phyloP scores from a whole-genome alignment of 345 rosid species.

The Bretschneidera sinensis region DNA sequence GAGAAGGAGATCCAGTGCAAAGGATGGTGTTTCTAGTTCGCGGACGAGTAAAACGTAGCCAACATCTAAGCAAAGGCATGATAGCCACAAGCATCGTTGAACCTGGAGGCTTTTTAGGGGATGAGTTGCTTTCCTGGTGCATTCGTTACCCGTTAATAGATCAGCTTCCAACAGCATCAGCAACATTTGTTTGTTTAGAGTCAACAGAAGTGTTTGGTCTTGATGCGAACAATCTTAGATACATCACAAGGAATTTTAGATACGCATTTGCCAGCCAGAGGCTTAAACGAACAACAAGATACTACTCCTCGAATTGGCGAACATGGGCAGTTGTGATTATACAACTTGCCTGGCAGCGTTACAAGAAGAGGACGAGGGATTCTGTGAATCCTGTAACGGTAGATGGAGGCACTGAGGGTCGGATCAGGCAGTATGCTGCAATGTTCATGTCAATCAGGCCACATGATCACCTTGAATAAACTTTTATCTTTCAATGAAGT shows the following conservation, averaged over 20 bases:
- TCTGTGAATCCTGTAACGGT: conserved; percentile 39
- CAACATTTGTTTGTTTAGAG: conserved; percentile 63
- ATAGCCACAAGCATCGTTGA: conserved; percentile 62
- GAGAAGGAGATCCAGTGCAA: conserved; percentile 93
- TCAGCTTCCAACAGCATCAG: conserved; percentile 84
- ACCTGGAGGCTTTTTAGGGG: conserved; percentile 82
- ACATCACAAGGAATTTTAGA: conserved; percentile 85
- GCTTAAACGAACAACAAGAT: conserved; percentile 76
- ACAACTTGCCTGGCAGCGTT: conserved; percentile 71
- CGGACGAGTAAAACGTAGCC: conserved; percentile 56
- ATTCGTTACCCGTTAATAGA: conserved; percentile 81
- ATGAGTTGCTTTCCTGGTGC: conserved; percentile 92
- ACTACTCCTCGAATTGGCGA: conserved; percentile 88
- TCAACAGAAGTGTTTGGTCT: conserved; percentile 67
- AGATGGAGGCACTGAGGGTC: conserved; percentile 37
- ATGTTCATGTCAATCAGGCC: conserved; percentile 80
- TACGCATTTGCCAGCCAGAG: conserved; percentile 70
- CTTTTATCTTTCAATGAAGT: background rate
- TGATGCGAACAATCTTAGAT: conserved; percentile 50
- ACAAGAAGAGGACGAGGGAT: conserved; percentile 54
- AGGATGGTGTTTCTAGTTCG: conserved; percentile 67
- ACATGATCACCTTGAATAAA: conserved; percentile 77
- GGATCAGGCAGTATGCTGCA: conserved; percentile 66
- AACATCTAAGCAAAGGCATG: conserved; percentile 70
- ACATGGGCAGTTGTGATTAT: conserved; percentile 92